These are phyloP conservation scores for Akanthomyces lecanii DNA, from an alignment of 2,329 filamentous ascomycete genomes.

Conservation along the genomic window DNA sequence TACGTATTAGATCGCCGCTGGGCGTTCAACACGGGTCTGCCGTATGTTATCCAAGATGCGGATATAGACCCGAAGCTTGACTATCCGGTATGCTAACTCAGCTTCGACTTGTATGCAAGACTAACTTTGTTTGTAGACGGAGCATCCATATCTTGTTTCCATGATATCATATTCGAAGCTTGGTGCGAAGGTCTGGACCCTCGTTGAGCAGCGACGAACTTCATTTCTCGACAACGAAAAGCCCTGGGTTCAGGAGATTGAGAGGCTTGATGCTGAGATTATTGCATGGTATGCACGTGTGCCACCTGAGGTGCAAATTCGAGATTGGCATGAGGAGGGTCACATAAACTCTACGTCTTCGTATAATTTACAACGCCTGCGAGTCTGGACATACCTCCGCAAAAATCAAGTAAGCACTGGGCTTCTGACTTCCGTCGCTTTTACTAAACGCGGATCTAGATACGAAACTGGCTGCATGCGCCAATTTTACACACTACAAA, in stretches of 20 bases:
- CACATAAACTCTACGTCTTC: constrained; percentile 52
- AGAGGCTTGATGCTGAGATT: constrained; percentile 76
- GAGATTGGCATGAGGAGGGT: constrained; percentile 53
- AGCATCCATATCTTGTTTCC: constrained; percentile 67
- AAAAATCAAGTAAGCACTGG: constrained; percentile 63
- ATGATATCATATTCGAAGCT: constrained; percentile 85
- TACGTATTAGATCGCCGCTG: constrained; percentile 82
- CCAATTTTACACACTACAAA: constrained; percentile 80
- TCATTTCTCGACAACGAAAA: constrained; percentile 6
- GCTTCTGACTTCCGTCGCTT: not conserved
- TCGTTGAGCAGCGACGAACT: constrained; percentile 54
- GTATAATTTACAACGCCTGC: constrained; percentile 67
- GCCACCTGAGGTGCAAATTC: constrained; percentile 56
- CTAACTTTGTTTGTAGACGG: constrained; percentile 36
- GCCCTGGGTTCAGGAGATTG: constrained; percentile 56
- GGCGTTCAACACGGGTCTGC: constrained; percentile 86
- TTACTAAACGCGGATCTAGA: constrained; percentile 32
- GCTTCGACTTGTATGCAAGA: not conserved
- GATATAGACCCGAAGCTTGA: constrained; percentile 79
- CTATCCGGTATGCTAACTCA: constrained; percentile 56
- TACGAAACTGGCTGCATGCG: constrained; percentile 83
- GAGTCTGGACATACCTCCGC: constrained; percentile 79
- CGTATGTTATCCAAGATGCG: constrained; percentile 78
- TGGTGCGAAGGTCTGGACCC: constrained; percentile 80
- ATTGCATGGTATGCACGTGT: constrained; percentile 81